These are phyloP conservation scores for Tricholoma hemisulphureum DNA, from an alignment of 768 basidiomycete species.

Conservation along the genomic window DNA sequence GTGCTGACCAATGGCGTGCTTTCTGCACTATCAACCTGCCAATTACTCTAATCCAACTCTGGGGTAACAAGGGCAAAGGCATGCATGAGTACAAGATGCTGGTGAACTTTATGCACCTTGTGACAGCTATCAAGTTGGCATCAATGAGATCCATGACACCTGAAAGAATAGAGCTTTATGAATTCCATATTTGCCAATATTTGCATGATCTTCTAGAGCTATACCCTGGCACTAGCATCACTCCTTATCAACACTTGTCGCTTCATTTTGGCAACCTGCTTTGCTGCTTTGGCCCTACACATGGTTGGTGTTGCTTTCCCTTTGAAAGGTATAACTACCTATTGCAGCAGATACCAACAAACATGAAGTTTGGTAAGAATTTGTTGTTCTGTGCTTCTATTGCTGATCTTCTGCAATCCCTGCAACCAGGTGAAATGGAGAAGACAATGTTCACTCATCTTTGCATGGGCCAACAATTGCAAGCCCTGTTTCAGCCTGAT, in stretches of 20 bases:
- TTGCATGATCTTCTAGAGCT: conserved; percentile 26
- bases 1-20: conserved; percentile 36
- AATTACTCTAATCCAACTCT: conserved; percentile 35
- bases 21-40: conserved; percentile 36
- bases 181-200: conserved; percentile 31
- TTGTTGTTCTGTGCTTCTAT: conserved; percentile 5
- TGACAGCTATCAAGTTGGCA: conserved; percentile 32
- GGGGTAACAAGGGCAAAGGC: conserved; percentile 24
- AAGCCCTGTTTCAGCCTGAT: conserved; percentile 6
- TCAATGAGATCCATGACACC: conserved; percentile 21
- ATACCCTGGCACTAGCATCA: conserved; percentile 27
- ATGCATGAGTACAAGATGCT: conserved; percentile 21
- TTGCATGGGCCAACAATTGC: conserved; percentile 22
- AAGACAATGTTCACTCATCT: conserved; percentile 25
- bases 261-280: conserved; percentile 36
- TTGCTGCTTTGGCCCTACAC: conserved; percentile 33
- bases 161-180: conserved; percentile 22
- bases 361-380: conserved; percentile 32
- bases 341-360: conserved; percentile 29
- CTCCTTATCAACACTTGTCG: conserved; percentile 39
- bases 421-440: conserved; percentile 26
- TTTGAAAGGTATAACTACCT: conserved; percentile 36
- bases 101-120: conserved; percentile 35
- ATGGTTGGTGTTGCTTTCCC: conserved; percentile 35
- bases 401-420: background rate